A percentile compares a stretch with the other conserved stretches of the same genome.
Evolutionary conservation across 1,139 yeast genomes (phyloP).

Genomic region (Arxiozyma telluris): DNA sequence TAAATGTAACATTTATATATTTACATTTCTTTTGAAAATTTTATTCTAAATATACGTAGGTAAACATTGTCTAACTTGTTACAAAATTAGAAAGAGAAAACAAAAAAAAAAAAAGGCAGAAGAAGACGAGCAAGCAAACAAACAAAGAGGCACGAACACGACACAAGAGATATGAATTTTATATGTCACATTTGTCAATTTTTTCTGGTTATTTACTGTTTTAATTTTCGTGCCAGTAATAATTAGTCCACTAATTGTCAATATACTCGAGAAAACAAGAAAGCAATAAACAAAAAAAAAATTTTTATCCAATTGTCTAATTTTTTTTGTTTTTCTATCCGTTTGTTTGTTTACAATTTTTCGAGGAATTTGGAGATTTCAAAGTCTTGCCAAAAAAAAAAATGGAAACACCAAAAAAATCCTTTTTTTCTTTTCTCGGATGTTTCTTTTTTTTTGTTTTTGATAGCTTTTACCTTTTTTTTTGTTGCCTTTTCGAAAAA

Average conservation of each 20-base stretch:
- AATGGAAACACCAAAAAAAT: background rate
- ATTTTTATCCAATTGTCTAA: background rate
- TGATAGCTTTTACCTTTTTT: no score
- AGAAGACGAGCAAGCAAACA: no score
- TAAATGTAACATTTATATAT: no score
- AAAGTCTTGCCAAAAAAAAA: no score
- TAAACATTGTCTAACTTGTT: background rate
- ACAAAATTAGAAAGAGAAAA: background rate
- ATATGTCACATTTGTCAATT: background rate
- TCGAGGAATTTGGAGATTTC: background rate
- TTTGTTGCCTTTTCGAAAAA: background rate
- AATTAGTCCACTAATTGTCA: background rate
- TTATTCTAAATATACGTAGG: background rate
- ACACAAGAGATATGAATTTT: background rate
- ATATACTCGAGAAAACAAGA: background rate
- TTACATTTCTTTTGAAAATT: background rate
- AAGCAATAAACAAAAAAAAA: background rate
- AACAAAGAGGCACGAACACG: no score
- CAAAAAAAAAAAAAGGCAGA: no score
- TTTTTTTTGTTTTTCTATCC: no score
- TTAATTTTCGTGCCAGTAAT: background rate
- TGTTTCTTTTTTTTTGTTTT: background rate
- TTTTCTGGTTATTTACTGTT: no score
- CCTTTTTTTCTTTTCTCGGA: no score
- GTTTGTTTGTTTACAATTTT: background rate